These are phyloP conservation scores for Penicillium frequentans DNA, from an alignment of 2,329 filamentous ascomycete species.

Conservation along the genomic window DNA sequence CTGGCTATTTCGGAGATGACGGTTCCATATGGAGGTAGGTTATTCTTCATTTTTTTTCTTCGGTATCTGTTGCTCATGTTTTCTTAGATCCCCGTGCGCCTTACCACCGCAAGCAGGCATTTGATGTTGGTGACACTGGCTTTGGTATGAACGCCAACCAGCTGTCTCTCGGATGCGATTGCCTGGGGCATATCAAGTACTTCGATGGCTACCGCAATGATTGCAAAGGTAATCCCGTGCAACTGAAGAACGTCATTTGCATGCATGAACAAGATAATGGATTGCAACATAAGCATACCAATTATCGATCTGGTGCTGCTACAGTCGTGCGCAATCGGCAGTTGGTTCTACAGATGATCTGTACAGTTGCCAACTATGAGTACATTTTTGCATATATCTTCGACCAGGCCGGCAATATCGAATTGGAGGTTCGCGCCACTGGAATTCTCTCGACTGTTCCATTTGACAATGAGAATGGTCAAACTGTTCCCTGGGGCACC, in stretches of 20 bases:
- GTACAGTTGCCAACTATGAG: conserved; percentile 45
- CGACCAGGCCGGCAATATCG: conserved; percentile 67
- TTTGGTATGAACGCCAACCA: conserved; percentile 69
- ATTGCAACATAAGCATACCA: conserved; percentile 71
- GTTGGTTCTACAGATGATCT: conserved; percentile 68
- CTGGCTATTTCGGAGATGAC: conserved; percentile 68
- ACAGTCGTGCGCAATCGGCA: conserved; percentile 65
- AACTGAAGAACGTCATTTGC: conserved; percentile 67
- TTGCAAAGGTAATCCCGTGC: conserved; percentile 58
- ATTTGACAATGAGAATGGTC: conserved; percentile 59
- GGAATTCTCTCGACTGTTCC: conserved; percentile 68
- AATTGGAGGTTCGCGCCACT: conserved; percentile 68
- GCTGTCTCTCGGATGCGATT: conserved; percentile 69
- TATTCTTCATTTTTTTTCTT: not conserved
- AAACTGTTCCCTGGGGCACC: conserved; percentile 66
- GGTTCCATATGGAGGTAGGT: conserved; percentile 44
- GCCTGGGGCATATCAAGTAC: conserved; percentile 69
- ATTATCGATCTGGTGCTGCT: conserved; percentile 65
- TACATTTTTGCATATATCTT: conserved; percentile 70
- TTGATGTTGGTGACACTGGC: conserved; percentile 67
- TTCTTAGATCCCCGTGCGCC: conserved; percentile 65
- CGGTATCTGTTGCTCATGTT: conserved; percentile 28
- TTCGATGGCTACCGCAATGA: conserved; percentile 60
- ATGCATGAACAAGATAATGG: conserved; percentile 71
- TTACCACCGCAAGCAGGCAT: conserved; percentile 69